phyloP scores from a whole-genome alignment of 768 basidiomycete genomes.

The Termitomyces eurrhizus region DNA sequence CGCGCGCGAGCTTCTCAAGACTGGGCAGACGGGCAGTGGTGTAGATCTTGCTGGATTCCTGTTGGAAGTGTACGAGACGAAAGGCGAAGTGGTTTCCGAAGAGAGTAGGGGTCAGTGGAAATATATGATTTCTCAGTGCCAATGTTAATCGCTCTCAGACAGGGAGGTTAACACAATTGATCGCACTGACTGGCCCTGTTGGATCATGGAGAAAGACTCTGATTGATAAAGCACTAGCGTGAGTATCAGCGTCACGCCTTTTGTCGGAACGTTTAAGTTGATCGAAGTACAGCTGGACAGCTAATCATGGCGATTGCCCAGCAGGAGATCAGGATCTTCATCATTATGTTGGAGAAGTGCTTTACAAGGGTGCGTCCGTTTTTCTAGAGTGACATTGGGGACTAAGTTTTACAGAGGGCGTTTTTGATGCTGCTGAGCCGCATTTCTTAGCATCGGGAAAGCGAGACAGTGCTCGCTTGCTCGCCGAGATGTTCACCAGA shows the following conservation, averaged over 20 bases:
- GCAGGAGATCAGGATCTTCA: conserved; percentile 87
- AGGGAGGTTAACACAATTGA: conserved; percentile 90
- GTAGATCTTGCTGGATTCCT: conserved; percentile 79
- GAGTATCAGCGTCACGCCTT: conserved; percentile 25
- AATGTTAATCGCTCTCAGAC: conserved; percentile 19
- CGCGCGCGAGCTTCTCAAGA: conserved; percentile 83
- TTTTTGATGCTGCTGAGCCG: conserved; percentile 70
- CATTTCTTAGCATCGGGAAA: conserved; percentile 86
- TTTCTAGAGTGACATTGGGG: background rate
- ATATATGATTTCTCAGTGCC: background rate
- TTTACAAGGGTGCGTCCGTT: conserved; percentile 67
- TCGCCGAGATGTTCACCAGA: conserved; percentile 83
- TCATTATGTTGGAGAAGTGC: conserved; percentile 85
- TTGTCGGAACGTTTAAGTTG: background rate
- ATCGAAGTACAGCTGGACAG: conserved; percentile 69
- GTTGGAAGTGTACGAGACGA: conserved; percentile 78
- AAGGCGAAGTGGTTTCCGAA: conserved; percentile 67
- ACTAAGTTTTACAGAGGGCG: conserved; percentile 50
- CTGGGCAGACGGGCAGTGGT: conserved; percentile 85
- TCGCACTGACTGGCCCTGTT: conserved; percentile 74
- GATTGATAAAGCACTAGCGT: conserved; percentile 83
- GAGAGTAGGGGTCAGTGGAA: conserved; percentile 70
- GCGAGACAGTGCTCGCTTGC: conserved; percentile 80
- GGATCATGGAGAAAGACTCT: conserved; percentile 91
- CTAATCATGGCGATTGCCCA: conserved; percentile 72